Evolutionary conservation across 148 eudicot genomes (phyloP).

Genomic region (Heliosperma pusillum): DNA sequence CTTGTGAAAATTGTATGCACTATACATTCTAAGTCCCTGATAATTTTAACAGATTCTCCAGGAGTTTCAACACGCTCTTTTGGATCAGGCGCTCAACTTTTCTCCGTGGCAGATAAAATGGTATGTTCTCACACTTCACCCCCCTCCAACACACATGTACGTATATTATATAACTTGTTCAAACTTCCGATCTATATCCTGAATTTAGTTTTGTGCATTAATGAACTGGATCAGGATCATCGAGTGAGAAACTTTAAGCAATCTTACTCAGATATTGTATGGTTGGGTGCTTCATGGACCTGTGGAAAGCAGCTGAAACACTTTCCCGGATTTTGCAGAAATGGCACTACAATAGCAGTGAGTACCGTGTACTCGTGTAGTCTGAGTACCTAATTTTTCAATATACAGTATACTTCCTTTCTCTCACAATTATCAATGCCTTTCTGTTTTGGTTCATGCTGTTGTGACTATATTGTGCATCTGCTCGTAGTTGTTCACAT

Average conservation of each 20-base stretch:
- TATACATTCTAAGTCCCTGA: conserved; percentile 4
- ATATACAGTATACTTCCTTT: not conserved
- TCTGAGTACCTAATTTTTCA: conserved; percentile 11
- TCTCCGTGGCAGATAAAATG: conserved; percentile 42
- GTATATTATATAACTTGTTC: not conserved
- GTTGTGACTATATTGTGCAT: not conserved
- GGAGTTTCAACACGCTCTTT: conserved; percentile 34
- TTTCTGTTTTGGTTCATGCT: not conserved
- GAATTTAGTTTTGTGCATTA: conserved; percentile 7
- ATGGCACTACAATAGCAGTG: conserved; percentile 74
- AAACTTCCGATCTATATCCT: not conserved
- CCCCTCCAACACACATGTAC: not conserved
- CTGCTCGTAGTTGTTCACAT: not conserved
- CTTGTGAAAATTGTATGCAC: not conserved
- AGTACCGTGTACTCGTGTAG: conserved; percentile 14
- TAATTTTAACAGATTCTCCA: conserved; percentile 48
- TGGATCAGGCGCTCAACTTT: conserved; percentile 35
- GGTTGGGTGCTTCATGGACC: conserved; percentile 81
- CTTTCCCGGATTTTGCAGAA: conserved; percentile 73
- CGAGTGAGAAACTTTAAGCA: conserved; percentile 48
- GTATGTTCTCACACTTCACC: conserved; percentile 31
- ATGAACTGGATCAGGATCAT: conserved; percentile 42
- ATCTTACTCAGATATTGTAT: conserved; percentile 60
- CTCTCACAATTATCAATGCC: not conserved
- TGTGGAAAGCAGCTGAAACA: conserved; percentile 93